phyloP scores from a whole-genome alignment of 1,284 basidiomycete species.

The Pseudozyma flocculosa region DNA sequence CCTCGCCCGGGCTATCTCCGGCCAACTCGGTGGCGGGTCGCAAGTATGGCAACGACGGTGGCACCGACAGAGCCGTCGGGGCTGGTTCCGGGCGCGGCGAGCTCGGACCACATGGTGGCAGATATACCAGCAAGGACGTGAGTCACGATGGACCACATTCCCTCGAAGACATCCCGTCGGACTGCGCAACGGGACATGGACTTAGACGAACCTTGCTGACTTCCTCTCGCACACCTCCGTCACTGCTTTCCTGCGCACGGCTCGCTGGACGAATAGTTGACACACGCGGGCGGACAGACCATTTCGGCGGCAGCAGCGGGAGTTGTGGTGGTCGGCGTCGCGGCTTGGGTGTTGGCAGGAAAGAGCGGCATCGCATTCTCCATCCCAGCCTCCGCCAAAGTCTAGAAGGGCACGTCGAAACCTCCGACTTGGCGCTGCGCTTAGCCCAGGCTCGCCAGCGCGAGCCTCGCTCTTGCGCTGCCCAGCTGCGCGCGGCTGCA shows the following conservation, averaged over 20 bases:
- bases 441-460: too few species aligned
- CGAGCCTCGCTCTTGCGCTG: too few species aligned
- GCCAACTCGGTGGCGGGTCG: slow-evolving; percentile 5
- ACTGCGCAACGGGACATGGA: too few species aligned
- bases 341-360: slow-evolving; percentile 37
- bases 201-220: too few species aligned
- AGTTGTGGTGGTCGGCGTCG: slow-evolving; percentile 31
- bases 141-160: neutral
- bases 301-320: slow-evolving; percentile 25
- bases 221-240: too few species aligned
- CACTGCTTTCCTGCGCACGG: too few species aligned
- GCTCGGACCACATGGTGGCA: neutral
- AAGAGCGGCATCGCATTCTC: slow-evolving; percentile 3
- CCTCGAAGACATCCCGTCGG: too few species aligned
- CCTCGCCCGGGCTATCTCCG: slow-evolving; percentile 19
- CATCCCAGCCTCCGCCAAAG: neutral
- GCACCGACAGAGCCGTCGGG: neutral
- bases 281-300: neutral
- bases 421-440: too few species aligned
- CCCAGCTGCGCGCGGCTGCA: too few species aligned
- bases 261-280: too few species aligned
- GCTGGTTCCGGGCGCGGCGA: neutral
- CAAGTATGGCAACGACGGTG: slow-evolving; percentile 14
- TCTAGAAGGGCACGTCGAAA: too few species aligned
- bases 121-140: slow-evolving; percentile 6